Evolutionary conservation across 2,329 filamentous ascomycete genomes (phyloP).

Genomic region (Atkinsonella hypoxylon): DNA sequence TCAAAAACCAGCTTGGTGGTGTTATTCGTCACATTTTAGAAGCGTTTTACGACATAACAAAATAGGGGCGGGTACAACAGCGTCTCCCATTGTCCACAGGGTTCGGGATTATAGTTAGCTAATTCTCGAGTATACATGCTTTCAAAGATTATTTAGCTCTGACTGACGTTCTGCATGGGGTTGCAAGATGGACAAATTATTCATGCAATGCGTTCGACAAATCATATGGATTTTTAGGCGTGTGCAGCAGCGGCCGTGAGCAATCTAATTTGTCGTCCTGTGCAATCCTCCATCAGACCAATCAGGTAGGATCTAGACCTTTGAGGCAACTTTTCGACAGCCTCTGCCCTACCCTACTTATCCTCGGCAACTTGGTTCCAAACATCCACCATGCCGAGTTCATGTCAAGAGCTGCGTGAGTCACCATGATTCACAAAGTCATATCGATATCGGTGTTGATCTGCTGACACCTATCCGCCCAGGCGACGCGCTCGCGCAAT

Average conservation of each 20-base stretch:
- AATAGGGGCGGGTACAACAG: conserved; percentile 93
- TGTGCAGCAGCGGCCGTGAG: too few relatives aligned
- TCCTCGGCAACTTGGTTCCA: not conserved
- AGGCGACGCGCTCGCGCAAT: conserved; percentile 88
- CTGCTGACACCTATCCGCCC: conserved; percentile 7
- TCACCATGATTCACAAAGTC: conserved; percentile 9
- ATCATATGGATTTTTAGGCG: too few relatives aligned
- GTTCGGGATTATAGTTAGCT: too few relatives aligned
- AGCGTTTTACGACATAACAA: conserved; percentile 70
- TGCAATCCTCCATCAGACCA: not conserved
- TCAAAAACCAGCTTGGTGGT: too few relatives aligned
- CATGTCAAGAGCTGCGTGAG: conserved; percentile 93
- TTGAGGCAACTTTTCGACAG: not conserved
- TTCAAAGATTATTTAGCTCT: too few relatives aligned
- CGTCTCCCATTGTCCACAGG: conserved; percentile 91
- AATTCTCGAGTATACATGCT: too few relatives aligned
- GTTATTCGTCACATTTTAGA: too few relatives aligned
- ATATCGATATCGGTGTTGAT: too few relatives aligned
- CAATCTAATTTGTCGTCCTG: not conserved
- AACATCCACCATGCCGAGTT: conserved; percentile 62
- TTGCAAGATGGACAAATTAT: too few relatives aligned
- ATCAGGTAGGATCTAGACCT: not conserved
- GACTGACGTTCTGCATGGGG: too few relatives aligned
- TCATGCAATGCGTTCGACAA: too few relatives aligned
- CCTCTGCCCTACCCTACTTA: not conserved